Evolutionary conservation across 2,329 filamentous ascomycete genomes (phyloP).

Genomic region (Dothiorella sarmentorum): DNA sequence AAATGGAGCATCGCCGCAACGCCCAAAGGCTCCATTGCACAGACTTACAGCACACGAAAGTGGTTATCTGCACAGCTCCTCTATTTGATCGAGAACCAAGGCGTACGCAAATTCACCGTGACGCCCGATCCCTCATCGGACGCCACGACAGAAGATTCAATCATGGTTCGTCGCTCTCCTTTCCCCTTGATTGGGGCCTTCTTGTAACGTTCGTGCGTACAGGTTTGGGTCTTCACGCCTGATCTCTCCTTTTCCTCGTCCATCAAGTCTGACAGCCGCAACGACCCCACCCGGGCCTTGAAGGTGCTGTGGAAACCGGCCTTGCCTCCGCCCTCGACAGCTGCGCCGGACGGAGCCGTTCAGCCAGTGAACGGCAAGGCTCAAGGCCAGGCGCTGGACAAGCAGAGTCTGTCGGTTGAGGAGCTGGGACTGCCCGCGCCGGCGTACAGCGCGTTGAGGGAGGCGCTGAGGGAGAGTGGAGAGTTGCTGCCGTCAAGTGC

Average conservation of each 20-base stretch:
- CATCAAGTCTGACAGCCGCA: constrained; percentile 25
- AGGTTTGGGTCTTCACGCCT: constrained; percentile 61
- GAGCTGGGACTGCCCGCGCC: constrained; percentile 51
- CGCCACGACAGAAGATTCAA: neutral
- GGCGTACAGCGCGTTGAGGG: constrained; percentile 47
- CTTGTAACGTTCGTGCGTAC: neutral
- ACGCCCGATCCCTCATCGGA: neutral
- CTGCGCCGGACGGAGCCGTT: neutral
- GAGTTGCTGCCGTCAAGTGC: constrained; percentile 54
- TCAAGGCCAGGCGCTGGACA: constrained; percentile 27
- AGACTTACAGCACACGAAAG: constrained; percentile 31
- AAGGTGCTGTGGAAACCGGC: constrained; percentile 54
- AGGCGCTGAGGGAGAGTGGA: constrained; percentile 49
- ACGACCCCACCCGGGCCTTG: constrained; percentile 49
- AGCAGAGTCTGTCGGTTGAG: constrained; percentile 45
- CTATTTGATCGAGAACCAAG: constrained; percentile 54
- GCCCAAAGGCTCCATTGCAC: constrained; percentile 13
- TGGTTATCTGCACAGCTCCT: constrained; percentile 57
- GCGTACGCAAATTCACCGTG: constrained; percentile 50
- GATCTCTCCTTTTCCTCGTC: constrained; percentile 54
- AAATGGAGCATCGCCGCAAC: constrained; percentile 46
- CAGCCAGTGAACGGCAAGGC: neutral
- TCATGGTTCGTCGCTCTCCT: neutral
- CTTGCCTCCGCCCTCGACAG: neutral
- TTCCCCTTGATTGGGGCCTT: too few relatives aligned